Conservation (phyloP, 257 asterid genomes). For the Leonotis leonurus region DNA sequence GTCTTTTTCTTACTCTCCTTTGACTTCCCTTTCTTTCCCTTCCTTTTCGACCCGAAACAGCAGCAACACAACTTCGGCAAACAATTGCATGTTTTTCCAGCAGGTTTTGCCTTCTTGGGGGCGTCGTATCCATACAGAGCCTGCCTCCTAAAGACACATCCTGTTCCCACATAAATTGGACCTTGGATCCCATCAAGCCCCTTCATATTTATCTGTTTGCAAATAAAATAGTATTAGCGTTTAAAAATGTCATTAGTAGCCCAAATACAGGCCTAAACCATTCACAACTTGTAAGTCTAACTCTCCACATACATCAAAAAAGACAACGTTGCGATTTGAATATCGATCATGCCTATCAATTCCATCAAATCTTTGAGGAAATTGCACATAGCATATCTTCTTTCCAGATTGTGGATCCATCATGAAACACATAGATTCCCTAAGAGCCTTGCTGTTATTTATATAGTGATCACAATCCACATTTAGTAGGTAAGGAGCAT, state of each 20-base stretch:
- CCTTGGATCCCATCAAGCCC: constrained; percentile 81
- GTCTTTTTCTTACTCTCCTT: constrained; percentile 36
- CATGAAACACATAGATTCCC: constrained; percentile 73
- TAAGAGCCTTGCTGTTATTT: constrained; percentile 58
- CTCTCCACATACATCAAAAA: constrained; percentile 46
- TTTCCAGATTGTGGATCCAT: constrained; percentile 69
- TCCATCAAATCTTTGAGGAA: constrained; percentile 72
- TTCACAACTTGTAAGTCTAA: neutral
- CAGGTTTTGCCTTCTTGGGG: constrained; percentile 45
- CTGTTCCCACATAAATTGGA: constrained; percentile 69
- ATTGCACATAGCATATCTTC: constrained; percentile 67
- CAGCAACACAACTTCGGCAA: constrained; percentile 50
- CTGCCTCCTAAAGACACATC: constrained; percentile 64
- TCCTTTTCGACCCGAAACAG: constrained; percentile 39
- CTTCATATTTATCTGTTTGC: constrained; percentile 60
- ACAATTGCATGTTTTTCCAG: constrained; percentile 56
- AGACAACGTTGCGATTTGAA: constrained; percentile 60
- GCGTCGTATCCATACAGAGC: constrained; percentile 68
- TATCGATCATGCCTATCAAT: constrained; percentile 57
- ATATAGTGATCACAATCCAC: constrained; percentile 70
- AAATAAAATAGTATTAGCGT: neutral
- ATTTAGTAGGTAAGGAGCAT: constrained; percentile 63
- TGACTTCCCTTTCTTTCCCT: constrained; percentile 32
- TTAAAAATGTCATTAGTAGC: neutral
- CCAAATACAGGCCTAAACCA: too few relatives aligned